Evolutionary conservation across 1,284 basidiomycete genomes (phyloP).

Genomic region (Moniliella sp.): DNA sequence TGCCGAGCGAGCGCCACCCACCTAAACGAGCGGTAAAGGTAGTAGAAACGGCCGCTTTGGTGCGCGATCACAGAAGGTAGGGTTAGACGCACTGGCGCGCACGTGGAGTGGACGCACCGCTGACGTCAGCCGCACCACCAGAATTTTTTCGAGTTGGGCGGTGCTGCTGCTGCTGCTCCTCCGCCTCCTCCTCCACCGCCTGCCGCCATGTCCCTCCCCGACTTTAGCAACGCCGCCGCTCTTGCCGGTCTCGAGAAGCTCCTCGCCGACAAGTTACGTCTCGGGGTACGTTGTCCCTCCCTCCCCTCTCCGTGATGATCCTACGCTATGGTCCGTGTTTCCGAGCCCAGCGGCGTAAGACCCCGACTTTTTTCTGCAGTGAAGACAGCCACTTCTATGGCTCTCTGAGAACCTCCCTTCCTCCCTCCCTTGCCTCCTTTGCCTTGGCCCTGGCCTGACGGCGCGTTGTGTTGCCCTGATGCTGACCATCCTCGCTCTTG

Average conservation of each 20-base stretch:
- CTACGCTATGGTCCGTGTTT: slow-evolving; percentile 35
- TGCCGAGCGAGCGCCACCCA: too few species aligned
- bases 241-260: slow-evolving; percentile 22
- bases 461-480: not conserved
- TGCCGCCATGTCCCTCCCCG: slow-evolving; percentile 33
- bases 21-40: too few species aligned
- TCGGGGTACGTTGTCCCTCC: slow-evolving; percentile 23
- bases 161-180: too few species aligned
- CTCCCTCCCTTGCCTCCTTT: too few species aligned
- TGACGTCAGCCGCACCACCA: too few species aligned
- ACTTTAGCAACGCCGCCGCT: slow-evolving; percentile 21
- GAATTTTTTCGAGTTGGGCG: too few species aligned
- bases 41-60: too few species aligned
- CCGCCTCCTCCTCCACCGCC: too few species aligned
- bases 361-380: slow-evolving; percentile 29
- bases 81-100: too few species aligned
- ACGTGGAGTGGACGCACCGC: too few species aligned
- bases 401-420: too few species aligned
- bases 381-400: slow-evolving; percentile 28
- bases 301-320: slow-evolving; percentile 15
- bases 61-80: too few species aligned
- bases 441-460: slow-evolving; percentile 2
- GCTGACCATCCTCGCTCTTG: not conserved
- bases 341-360: slow-evolving; percentile 34
- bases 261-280: slow-evolving; percentile 26